Conservation (phyloP, 2,329 filamentous ascomycete genomes). For the Ceratocystis ficicola region DNA sequence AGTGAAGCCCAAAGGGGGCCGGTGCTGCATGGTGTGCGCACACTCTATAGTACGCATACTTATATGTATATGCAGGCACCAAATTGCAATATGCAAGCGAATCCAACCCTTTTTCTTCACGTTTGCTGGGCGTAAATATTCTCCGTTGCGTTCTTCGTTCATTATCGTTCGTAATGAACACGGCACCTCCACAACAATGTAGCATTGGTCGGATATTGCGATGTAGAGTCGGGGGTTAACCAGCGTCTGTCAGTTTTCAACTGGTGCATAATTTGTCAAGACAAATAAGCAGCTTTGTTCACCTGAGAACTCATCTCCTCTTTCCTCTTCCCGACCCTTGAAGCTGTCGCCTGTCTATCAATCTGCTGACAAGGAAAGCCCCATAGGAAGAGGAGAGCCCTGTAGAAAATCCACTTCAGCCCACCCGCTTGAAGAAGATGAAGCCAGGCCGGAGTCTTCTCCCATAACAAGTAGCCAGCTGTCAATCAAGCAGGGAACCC, state of each 20-base stretch:
- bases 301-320: not conserved
- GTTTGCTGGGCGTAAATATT: not conserved
- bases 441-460: not conserved
- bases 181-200: not conserved
- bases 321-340: not conserved
- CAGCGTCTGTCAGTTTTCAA: not conserved
- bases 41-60: not conserved
- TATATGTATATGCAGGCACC: not conserved
- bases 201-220: not conserved
- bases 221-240: too few relatives aligned
- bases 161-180: not conserved
- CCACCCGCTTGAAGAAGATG: not conserved
- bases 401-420: not conserved
- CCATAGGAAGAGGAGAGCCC: not conserved
- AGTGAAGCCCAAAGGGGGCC: not conserved
- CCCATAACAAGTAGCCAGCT: not conserved
- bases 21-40: not conserved
- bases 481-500: not conserved
- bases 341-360: constrained; percentile 9
- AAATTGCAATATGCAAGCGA: not conserved
- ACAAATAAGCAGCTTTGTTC: not conserved
- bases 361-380: constrained; percentile 2
- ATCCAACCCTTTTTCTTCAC: not conserved
- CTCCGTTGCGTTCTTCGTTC: not conserved
- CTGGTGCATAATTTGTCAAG: not conserved